Evolutionary conservation across 208 protist species (phyloP).

Genomic region (Polymyxa betae): DNA sequence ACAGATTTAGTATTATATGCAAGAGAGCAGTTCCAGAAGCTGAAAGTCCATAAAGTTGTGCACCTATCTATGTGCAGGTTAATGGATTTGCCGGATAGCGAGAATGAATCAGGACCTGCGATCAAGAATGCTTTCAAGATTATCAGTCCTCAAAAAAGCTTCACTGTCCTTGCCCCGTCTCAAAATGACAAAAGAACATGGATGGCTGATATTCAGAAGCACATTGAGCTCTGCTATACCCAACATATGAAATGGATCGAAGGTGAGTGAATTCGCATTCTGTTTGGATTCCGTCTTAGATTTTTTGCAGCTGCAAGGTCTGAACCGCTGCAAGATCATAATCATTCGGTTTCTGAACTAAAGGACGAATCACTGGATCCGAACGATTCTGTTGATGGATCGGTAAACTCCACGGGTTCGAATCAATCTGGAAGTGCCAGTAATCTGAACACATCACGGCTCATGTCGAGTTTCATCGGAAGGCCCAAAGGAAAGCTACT

Average conservation of each 20-base stretch:
- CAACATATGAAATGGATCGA: constrained; percentile 30
- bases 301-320: not conserved
- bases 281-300: not conserved
- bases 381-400: not conserved
- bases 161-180: not conserved
- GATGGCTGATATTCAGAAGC: constrained; percentile 45
- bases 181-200: not conserved
- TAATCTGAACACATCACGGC: not conserved
- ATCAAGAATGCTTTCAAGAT: constrained; percentile 18
- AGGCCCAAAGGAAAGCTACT: not conserved
- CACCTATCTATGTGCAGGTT: constrained; percentile 42
- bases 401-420: not conserved
- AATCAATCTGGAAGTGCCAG: not conserved
- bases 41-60: constrained; percentile 42
- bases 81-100: not conserved
- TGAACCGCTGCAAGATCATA: not conserved
- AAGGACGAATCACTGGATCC: not conserved
- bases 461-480: constrained; percentile 41
- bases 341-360: not conserved
- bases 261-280: not conserved
- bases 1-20: constrained; percentile 27
- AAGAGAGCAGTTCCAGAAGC: constrained; percentile 47
- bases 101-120: not conserved
- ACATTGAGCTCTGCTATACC: constrained; percentile 38
- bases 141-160: constrained; percentile 14